Conservation (phyloP, 345 rosid species). For the Eutrema yunnanense region DNA sequence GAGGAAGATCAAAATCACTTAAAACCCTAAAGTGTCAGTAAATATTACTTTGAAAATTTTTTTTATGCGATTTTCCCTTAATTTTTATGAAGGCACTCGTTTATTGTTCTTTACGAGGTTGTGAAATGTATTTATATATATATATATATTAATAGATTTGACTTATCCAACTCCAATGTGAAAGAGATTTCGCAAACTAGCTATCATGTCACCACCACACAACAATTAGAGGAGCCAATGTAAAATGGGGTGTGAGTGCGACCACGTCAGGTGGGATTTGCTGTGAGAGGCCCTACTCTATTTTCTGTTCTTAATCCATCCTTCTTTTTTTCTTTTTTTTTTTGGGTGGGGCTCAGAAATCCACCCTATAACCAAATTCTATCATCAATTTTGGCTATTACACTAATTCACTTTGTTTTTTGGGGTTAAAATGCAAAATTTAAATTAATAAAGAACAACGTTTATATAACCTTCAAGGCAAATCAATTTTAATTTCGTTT, state of each 20-base stretch:
- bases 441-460: background rate
- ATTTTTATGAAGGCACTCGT: background rate
- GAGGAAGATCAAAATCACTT: no score
- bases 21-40: no score
- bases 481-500: background rate
- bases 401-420: background rate
- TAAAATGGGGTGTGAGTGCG: slow-evolving; percentile 19
- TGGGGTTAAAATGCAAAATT: background rate
- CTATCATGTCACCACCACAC: background rate
- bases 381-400: background rate
- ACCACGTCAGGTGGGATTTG: slow-evolving; percentile 30
- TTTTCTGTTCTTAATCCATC: background rate
- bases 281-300: background rate
- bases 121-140: background rate
- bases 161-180: slow-evolving; percentile 9
- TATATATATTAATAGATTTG: background rate
- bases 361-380: background rate
- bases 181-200: slow-evolving; percentile 24
- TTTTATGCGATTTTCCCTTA: no score
- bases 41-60: no score
- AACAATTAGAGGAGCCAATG: background rate
- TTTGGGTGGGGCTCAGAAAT: no score
- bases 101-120: background rate
- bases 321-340: background rate
- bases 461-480: background rate